Percentiles rank a stretch among this genome's conserved stretches.
Conservation (phyloP, 495 filamentous ascomycete species). For the Penicillium paxilli region DNA sequence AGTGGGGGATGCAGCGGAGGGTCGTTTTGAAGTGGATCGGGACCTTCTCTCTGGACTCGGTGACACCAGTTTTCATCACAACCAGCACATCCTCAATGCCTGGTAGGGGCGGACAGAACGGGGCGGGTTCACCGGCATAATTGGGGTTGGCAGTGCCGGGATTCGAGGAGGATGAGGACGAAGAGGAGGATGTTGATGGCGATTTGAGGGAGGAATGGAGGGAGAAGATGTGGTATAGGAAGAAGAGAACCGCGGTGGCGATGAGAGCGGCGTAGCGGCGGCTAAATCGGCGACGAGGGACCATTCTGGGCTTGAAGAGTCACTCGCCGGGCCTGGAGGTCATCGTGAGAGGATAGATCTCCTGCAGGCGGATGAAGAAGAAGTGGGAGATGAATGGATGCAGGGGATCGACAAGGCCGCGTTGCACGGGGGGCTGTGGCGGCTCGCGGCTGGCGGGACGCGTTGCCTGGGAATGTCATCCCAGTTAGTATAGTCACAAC, state of each 20-base stretch:
- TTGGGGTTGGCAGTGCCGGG: conserved; percentile 7
- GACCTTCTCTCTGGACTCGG: conserved; percentile 43
- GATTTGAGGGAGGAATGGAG: conserved; percentile 19
- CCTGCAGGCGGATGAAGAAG: conserved; percentile 1
- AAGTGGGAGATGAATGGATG: conserved; percentile 3
- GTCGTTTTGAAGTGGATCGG: conserved; percentile 53
- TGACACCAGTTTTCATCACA: conserved; percentile 49
- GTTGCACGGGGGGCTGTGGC: not conserved
- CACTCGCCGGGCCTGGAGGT: conserved; percentile 14
- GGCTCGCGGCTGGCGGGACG: no score
- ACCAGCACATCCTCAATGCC: conserved; percentile 47
- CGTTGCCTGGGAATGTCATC: no score
- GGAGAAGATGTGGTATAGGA: conserved; percentile 34
- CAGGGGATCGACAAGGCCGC: conserved; percentile 12
- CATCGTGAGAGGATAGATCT: conserved; percentile 9
- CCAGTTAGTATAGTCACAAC: no score
- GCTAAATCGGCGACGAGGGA: conserved; percentile 29
- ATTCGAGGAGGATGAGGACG: not conserved
- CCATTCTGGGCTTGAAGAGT: conserved; percentile 23
- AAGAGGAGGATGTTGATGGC: not conserved
- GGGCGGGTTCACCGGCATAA: conserved; percentile 10
- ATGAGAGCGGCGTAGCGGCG: conserved; percentile 30
- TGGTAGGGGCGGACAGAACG: conserved; percentile 38
- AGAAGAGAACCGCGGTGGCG: conserved; percentile 27
- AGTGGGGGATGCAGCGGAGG: conserved; percentile 53